Percentiles rank a stretch among this genome's conserved stretches.
phyloP scores from a whole-genome alignment of 805 yeast genomes.

The Saturnispora silvae region DNA sequence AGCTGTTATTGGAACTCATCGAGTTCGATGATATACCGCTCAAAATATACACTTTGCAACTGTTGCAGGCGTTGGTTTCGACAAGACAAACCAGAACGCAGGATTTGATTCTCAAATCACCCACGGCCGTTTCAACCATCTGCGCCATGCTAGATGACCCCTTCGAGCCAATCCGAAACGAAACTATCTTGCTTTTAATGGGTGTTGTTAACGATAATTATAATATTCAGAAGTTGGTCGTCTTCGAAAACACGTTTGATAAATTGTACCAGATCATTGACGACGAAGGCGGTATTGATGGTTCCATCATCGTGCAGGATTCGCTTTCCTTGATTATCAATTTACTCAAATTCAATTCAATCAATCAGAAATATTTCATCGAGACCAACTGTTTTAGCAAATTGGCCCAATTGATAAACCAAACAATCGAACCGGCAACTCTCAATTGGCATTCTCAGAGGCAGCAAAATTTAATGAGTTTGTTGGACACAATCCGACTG shows the following conservation, averaged over 20 bases:
- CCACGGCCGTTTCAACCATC: constrained; percentile 69
- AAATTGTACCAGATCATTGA: constrained; percentile 66
- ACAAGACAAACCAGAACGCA: constrained; percentile 67
- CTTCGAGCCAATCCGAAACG: constrained; percentile 83
- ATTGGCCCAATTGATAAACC: constrained; percentile 50
- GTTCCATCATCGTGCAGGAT: constrained; percentile 85
- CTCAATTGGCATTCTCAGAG: constrained; percentile 75
- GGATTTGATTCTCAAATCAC: constrained; percentile 60
- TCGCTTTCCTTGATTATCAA: constrained; percentile 67
- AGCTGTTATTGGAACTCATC: constrained; percentile 37
- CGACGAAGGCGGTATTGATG: constrained; percentile 83
- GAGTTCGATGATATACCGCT: constrained; percentile 57
- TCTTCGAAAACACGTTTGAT: constrained; percentile 89
- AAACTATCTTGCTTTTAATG: constrained; percentile 73
- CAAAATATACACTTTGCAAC: constrained; percentile 69
- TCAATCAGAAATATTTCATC: constrained; percentile 80
- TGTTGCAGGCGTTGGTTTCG: constrained; percentile 72
- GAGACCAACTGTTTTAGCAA: constrained; percentile 74
- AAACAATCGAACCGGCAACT: constrained; percentile 29
- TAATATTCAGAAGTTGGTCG: constrained; percentile 85
- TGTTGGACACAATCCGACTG: constrained; percentile 61
- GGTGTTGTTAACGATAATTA: constrained; percentile 71
- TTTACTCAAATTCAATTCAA: constrained; percentile 68
- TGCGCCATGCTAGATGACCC: constrained; percentile 52
- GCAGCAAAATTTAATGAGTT: constrained; percentile 50